These are phyloP conservation scores for Licmophora abbreviata DNA, from an alignment of 108 stramenopile genomes.

Conservation along the genomic window DNA sequence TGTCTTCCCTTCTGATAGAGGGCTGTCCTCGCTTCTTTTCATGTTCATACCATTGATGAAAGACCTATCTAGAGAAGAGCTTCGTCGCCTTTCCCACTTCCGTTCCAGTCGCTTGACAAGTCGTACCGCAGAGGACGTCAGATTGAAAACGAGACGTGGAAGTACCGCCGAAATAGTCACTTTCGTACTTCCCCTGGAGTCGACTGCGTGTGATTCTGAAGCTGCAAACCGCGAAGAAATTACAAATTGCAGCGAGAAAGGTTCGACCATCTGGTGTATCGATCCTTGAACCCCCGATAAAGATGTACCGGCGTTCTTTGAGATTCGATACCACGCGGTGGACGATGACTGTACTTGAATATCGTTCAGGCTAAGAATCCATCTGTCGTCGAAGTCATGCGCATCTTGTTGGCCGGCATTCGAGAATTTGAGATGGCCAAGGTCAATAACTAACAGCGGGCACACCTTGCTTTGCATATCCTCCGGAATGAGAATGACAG, in stretches of 20 bases:
- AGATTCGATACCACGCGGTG: not conserved
- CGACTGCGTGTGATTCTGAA: slow-evolving; percentile 5
- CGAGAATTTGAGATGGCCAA: slow-evolving; percentile 38
- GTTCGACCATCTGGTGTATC: slow-evolving; percentile 47
- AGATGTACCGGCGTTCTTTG: not conserved
- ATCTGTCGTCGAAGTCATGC: slow-evolving; percentile 37
- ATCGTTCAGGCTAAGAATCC: slow-evolving; percentile 37
- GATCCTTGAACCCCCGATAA: no score
- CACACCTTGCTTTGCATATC: slow-evolving; percentile 16
- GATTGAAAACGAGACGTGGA: slow-evolving; percentile 57
- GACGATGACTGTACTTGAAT: slow-evolving; percentile 32
- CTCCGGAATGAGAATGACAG: slow-evolving; percentile 59
- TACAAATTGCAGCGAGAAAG: slow-evolving; percentile 52
- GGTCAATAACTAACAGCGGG: slow-evolving; percentile 43
- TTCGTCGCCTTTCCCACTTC: slow-evolving; percentile 21
- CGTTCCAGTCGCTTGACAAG: slow-evolving; percentile 34
- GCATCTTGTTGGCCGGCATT: slow-evolving; percentile 14
- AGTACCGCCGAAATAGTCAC: slow-evolving; percentile 34
- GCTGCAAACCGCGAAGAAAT: slow-evolving; percentile 31
- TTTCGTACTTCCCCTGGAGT: slow-evolving; percentile 11
- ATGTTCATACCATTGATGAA: no score
- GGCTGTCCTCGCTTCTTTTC: not conserved
- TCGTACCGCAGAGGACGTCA: slow-evolving; percentile 49
- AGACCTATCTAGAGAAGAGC: not conserved
- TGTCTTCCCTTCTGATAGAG: not conserved